These are phyloP conservation scores for Capronia americana DNA, from an alignment of 2,329 filamentous ascomycete genomes.

Conservation along the genomic window DNA sequence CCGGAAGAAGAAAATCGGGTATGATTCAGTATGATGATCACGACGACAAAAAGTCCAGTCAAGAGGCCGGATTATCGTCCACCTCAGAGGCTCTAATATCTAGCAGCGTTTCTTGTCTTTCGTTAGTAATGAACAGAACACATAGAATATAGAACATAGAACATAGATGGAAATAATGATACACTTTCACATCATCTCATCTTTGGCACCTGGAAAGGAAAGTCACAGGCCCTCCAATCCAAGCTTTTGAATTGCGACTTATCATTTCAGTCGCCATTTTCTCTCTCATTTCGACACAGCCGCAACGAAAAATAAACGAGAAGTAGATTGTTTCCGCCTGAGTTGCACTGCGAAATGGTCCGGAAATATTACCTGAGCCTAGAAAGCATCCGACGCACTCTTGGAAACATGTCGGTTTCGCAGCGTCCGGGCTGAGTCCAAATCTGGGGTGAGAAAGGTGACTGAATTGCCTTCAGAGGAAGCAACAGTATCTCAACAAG, in stretches of 20 bases:
- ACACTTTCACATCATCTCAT: neutral
- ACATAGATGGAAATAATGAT: neutral
- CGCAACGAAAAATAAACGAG: too few species aligned
- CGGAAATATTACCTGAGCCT: too few species aligned
- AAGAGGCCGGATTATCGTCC: neutral
- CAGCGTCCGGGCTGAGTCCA: too few species aligned
- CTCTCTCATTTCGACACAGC: neutral
- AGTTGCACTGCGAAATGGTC: too few species aligned
- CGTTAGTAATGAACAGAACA: neutral
- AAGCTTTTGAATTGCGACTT: neutral
- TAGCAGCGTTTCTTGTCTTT: neutral
- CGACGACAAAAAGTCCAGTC: neutral
- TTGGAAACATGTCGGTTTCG: too few species aligned
- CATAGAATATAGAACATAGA: neutral
- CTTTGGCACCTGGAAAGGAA: neutral
- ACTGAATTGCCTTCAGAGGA: neutral
- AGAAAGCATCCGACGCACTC: too few species aligned
- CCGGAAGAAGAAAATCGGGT: neutral
- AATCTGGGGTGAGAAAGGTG: too few species aligned
- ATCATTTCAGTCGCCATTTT: neutral
- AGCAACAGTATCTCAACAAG: neutral
- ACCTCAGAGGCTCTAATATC: neutral
- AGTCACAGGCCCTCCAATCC: neutral
- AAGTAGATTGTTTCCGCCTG: too few species aligned
- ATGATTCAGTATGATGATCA: neutral